phyloP scores from a whole-genome alignment of 106 monocot species.

The Dendrobium nobile region DNA sequence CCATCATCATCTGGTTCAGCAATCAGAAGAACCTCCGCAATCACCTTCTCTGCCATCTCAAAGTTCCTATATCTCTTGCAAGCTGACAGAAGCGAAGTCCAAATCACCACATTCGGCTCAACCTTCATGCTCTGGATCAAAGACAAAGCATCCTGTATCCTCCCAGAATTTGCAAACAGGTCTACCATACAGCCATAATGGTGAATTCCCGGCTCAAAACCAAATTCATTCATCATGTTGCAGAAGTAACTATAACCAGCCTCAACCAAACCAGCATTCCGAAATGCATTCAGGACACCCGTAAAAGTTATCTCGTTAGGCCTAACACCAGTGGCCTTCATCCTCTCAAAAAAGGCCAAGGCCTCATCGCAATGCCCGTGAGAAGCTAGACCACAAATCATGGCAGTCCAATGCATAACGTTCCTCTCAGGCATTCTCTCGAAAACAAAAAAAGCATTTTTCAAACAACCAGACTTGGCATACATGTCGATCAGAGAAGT shows the following conservation, averaged over 20 bases:
- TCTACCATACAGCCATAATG: constrained; percentile 83
- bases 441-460: constrained; percentile 39
- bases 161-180: constrained; percentile 49
- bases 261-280: constrained; percentile 45
- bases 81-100: constrained; percentile 41
- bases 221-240: constrained; percentile 41
- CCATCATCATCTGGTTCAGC: constrained; percentile 32
- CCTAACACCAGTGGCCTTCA: constrained; percentile 28
- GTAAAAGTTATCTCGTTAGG: constrained; percentile 68
- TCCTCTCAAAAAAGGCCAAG: constrained; percentile 39
- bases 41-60: constrained; percentile 45
- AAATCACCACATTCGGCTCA: constrained; percentile 59
- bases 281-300: constrained; percentile 54
- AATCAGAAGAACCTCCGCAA: constrained; percentile 29
- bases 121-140: constrained; percentile 48
- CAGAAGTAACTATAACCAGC: constrained; percentile 33
- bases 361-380: constrained; percentile 52
- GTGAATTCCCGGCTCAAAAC: constrained; percentile 44
- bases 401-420: constrained; percentile 66
- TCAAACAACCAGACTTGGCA: constrained; percentile 42
- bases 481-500: constrained; percentile 56
- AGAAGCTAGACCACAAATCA: constrained; percentile 60
- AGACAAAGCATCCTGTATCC: constrained; percentile 46
- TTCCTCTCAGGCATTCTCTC: constrained; percentile 34
- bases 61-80: constrained; percentile 58